Evolutionary conservation across 176 grass and related monocot species (phyloP), one percentile per base, ranked within the genome.

Genomic region (Eleusine indica): DNA sequence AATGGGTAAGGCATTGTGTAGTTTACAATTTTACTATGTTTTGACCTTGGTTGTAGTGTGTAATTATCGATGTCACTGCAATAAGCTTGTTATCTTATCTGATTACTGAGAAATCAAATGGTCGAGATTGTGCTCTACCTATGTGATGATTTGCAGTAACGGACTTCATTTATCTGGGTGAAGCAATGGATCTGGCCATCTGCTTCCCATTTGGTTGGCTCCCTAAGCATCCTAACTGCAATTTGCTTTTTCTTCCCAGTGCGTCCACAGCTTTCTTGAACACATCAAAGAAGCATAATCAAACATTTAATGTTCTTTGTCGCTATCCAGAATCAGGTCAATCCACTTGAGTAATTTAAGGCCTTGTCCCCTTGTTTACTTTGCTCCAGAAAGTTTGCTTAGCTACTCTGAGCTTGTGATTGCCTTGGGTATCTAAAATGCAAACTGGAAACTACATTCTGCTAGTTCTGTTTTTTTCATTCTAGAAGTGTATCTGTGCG

Each of bases 31-130:
- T 42, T 80, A 66, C 35, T 86, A 80, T 86, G 74, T 68, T 82
- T 75, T 82, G 85, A 25, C 21, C 72, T 82, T 82, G 71, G 62
- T 28, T 81, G 49, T 29, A 38, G 61, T 81, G 28, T 68, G 43
- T 49, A 53, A 79, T 21, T 7, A 53, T 65, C 6, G 58, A 40
- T 80, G 76, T 21, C 54, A 56, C 47, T 80, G 84, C 44, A 43
- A 12, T 86, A 44, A 22, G 58, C 69, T 80, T 70, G 1, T 35
- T 74, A 21, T 54, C 76, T 17, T 57, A 65, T 30, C n/a, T 79
- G 56, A 15, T 79, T 56, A 71, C 18, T 70, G 54, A 81, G 32
- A 57, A 57, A 81, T 57, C 7, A 25, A 37, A 70, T 11, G 35
- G 66, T 39, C 39, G 13, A 54, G 79, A 56, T 42, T 21, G 28